phyloP scores from a whole-genome alignment of 306 rosid species.

The Cicer pinnatifidum region DNA sequence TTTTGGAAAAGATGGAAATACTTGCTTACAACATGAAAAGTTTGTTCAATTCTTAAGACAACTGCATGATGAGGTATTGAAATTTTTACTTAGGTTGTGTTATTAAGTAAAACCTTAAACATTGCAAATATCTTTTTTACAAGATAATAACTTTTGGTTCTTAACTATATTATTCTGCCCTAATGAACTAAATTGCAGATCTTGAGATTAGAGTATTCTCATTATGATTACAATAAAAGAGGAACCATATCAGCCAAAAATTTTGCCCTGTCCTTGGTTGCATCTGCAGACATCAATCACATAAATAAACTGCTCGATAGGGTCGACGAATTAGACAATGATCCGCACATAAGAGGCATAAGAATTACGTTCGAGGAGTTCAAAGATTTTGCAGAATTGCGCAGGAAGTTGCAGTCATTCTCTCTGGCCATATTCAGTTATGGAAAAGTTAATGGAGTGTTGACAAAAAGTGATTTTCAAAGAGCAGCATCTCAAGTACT shows the following conservation, averaged over 20 bases:
- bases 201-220: constrained; percentile 69
- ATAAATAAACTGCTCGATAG: constrained; percentile 66
- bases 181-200: constrained; percentile 54
- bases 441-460: constrained; percentile 69
- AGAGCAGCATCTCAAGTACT: constrained; percentile 83
- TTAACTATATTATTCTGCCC: neutral
- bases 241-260: constrained; percentile 77
- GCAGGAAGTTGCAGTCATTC: constrained; percentile 62
- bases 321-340: constrained; percentile 56
- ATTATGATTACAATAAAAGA: constrained; percentile 63
- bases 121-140: neutral
- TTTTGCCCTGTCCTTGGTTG: constrained; percentile 82
- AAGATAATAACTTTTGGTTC: constrained; percentile 1
- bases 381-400: constrained; percentile 63
- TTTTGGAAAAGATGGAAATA: constrained; percentile 71
- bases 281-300: constrained; percentile 73
- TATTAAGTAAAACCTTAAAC: neutral
- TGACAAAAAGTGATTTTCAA: constrained; percentile 75
- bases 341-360: constrained; percentile 46
- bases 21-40: constrained; percentile 58
- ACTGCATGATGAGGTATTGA: constrained; percentile 67
- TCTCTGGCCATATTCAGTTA: constrained; percentile 77
- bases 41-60: constrained; percentile 71
- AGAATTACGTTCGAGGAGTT: constrained; percentile 69
- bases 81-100: neutral